These are phyloP conservation scores for Vaccinium corymbosum DNA, from an alignment of 148 eudicot species.

Conservation along the genomic window DNA sequence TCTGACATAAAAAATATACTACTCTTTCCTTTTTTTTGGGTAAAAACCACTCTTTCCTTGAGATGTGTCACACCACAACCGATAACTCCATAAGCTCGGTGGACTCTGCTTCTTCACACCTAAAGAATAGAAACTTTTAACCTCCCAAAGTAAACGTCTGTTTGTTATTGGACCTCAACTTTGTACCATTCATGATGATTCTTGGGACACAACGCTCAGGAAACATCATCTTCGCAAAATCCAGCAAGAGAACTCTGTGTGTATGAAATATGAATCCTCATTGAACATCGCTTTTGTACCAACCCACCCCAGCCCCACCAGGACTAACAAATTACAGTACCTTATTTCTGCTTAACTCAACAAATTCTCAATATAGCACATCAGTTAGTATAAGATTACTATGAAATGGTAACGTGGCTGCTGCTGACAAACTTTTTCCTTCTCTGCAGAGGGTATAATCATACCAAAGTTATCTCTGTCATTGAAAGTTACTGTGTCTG, in stretches of 20 bases:
- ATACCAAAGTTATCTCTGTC: not conserved
- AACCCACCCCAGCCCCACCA: not conserved
- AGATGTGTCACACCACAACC: not conserved
- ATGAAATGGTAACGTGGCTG: not conserved
- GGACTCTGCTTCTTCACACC: not conserved
- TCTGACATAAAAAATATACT: not conserved
- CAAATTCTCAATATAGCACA: not conserved
- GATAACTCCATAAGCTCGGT: not conserved
- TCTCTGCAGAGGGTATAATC: not conserved
- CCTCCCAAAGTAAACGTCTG: not conserved
- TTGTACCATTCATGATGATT: not conserved
- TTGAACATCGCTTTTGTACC: not conserved
- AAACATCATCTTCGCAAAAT: conserved; percentile 6
- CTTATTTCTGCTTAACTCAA: not conserved
- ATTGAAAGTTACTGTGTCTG: not conserved
- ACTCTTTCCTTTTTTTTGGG: not conserved
- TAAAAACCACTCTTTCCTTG: not conserved
- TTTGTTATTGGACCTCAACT: conserved; percentile 1
- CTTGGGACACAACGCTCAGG: not conserved
- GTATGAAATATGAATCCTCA: not conserved
- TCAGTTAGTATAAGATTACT: not conserved
- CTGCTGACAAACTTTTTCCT: not conserved
- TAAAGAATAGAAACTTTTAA: not conserved
- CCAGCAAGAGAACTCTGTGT: not conserved
- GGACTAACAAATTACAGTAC: not conserved